Evolutionary conservation across 2,329 filamentous ascomycete species (phyloP), one percentile per base, ranked within the genome.

Genomic region (Fusarium robinianum): DNA sequence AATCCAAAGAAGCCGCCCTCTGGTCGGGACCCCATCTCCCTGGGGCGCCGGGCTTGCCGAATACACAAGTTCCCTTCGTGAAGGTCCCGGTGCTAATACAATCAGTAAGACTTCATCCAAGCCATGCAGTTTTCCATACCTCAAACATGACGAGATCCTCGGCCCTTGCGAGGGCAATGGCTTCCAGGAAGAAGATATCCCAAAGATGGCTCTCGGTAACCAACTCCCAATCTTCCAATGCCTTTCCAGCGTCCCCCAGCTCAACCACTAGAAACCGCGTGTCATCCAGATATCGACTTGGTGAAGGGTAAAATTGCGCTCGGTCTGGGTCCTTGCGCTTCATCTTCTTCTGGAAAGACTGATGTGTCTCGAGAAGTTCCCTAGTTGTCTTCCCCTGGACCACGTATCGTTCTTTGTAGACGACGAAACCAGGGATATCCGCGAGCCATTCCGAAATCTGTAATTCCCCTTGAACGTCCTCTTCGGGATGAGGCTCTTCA

Each of bases 1-100:
- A 72, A 77, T 18, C 81, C 81, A 62, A 82, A 82, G 35, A 71
- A 67, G 3, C 70, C n/a, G n/a, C n/a, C 65, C 0, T 39, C 51
- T 3, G 65, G 60, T 10, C 57, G 57, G 29, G 64, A 51, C 4
- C 63, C 62, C 22, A 63, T 64, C 2, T 66, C 56, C 7, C 58
- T 58, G 1, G 71, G 58, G 3, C 70, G 55, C 3, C 67, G 60
- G 1, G 69, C 65, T 38, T 72, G 73, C 4, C 74, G 72, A 33
- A 85, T 72, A 50, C 82, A 85, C 11, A 85, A 64, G 52, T 85
- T 85, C 5, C 81, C 81, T 51, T 85, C 81, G 54, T 85, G 82
- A 4, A 85, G 69, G 55, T 85, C 82, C 5, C 82, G 78, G 56
- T 85, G 82, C 79, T 83, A 48, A 5, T 19, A 6, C 3, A 6